A percentile compares a stretch with the other conserved stretches of the same genome.
Evolutionary conservation across 371 early-diverging fungal species (phyloP).

Genomic region (Nematocida ausubeli): DNA sequence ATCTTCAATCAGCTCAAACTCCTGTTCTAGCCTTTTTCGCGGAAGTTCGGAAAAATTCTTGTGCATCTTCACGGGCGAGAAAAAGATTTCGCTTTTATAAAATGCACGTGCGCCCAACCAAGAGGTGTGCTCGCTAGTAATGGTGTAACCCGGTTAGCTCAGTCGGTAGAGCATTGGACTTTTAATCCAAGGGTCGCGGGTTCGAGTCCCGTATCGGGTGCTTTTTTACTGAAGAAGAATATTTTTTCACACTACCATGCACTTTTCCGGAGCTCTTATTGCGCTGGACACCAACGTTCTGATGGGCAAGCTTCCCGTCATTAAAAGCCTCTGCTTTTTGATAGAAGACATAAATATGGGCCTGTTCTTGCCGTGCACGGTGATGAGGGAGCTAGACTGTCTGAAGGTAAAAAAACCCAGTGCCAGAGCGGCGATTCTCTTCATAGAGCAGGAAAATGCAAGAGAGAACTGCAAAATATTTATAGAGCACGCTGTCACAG

Average conservation of each 20-base stretch:
- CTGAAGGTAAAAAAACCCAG: neutral
- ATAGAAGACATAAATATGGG: slow-evolving; percentile 8
- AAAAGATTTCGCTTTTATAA: neutral
- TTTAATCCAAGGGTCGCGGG: slow-evolving; percentile 41
- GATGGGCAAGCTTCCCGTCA: slow-evolving; percentile 3
- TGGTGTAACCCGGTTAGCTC: slow-evolving; percentile 32
- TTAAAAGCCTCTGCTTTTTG: neutral
- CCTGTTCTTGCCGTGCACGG: slow-evolving; percentile 31
- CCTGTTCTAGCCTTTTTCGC: neutral
- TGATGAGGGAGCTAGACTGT: slow-evolving; percentile 31
- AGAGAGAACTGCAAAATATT: slow-evolving; percentile 12
- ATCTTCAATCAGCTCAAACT: neutral
- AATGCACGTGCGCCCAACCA: neutral
- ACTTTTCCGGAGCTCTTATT: neutral
- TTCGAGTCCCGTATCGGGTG: slow-evolving; percentile 41
- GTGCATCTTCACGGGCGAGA: neutral
- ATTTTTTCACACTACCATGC: slow-evolving; percentile 25
- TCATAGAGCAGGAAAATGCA: slow-evolving; percentile 24
- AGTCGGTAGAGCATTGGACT: slow-evolving; percentile 44
- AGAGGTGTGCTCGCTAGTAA: neutral
- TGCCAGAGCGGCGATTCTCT: slow-evolving; percentile 26
- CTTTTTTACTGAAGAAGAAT: neutral
- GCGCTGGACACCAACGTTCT: slow-evolving; percentile 51
- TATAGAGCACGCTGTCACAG: slow-evolving; percentile 7
- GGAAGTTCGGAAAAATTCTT: neutral